phyloP scores from a whole-genome alignment of 176 grass and related monocot genomes.

The Hsuehochloa calcarea region DNA sequence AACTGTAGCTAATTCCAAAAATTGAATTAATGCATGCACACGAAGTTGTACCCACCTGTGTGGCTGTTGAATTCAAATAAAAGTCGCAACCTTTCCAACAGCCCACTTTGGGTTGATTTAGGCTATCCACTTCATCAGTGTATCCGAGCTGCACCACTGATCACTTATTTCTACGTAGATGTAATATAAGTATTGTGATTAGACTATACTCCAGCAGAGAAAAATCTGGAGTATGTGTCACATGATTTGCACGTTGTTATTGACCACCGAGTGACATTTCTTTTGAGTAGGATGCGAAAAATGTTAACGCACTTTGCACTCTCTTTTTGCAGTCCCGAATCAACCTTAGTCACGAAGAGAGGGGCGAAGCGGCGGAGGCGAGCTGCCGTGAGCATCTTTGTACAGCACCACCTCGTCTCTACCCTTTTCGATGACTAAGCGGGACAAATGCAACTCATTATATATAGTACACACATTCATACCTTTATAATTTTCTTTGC shows the following conservation, averaged over 20 bases:
- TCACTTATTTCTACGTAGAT: neutral
- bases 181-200: neutral
- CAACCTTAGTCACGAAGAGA: slow-evolving; percentile 54
- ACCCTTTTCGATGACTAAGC: slow-evolving; percentile 50
- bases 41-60: neutral
- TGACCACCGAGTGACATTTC: neutral
- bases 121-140: neutral
- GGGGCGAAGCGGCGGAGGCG: slow-evolving; percentile 33
- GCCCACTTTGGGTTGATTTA: neutral
- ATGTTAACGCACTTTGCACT: slow-evolving; percentile 2
- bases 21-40: neutral
- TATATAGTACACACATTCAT: too few relatives aligned
- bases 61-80: neutral
- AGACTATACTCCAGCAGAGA: neutral
- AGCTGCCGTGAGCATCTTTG: slow-evolving; percentile 39
- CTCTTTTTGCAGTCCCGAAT: slow-evolving; percentile 32
- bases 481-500: too few relatives aligned
- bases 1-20: neutral
- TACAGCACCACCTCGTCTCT: slow-evolving; percentile 44
- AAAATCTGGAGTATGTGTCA: neutral
- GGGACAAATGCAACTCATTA: neutral
- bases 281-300: neutral
- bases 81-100: neutral
- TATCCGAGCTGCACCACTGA: neutral
- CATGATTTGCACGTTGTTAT: neutral